Evolutionary conservation across 148 eudicot genomes (phyloP).

Genomic region (Polygonum maritimum): DNA sequence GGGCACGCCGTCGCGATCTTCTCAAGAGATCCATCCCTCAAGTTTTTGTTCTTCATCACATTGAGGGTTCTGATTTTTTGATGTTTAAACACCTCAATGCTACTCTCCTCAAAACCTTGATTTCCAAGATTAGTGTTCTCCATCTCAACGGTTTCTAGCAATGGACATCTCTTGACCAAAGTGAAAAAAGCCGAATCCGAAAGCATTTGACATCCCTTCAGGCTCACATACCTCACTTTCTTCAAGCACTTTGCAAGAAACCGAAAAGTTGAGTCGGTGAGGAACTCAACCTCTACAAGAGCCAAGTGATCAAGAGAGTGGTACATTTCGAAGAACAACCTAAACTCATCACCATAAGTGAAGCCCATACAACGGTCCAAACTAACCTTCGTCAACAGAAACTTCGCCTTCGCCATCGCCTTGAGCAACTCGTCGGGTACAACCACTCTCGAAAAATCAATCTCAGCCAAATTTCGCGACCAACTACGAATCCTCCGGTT

Average conservation of each 20-base stretch:
- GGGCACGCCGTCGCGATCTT: slow-evolving; percentile 42
- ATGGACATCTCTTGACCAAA: slow-evolving; percentile 35
- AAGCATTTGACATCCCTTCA: slow-evolving; percentile 25
- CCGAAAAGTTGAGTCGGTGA: slow-evolving; percentile 25
- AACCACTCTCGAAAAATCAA: slow-evolving; percentile 26
- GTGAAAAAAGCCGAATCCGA: slow-evolving; percentile 30
- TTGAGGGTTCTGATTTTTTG: slow-evolving; percentile 22
- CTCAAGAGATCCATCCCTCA: slow-evolving; percentile 41
- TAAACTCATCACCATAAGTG: slow-evolving; percentile 23
- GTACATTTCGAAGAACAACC: slow-evolving; percentile 21
- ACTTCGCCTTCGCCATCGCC: slow-evolving; percentile 29
- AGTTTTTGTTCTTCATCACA: slow-evolving; percentile 21
- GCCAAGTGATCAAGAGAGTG: slow-evolving; percentile 27
- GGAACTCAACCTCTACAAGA: slow-evolving; percentile 23
- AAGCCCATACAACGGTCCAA: slow-evolving; percentile 27
- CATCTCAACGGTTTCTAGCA: slow-evolving; percentile 36
- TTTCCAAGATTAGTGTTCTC: slow-evolving; percentile 26
- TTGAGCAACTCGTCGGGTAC: slow-evolving; percentile 36
- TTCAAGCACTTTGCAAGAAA: slow-evolving; percentile 29
- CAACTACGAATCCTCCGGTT: too few species aligned
- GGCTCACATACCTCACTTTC: slow-evolving; percentile 24
- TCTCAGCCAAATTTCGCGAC: slow-evolving; percentile 25
- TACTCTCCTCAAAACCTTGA: slow-evolving; percentile 14
- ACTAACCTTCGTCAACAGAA: slow-evolving; percentile 38
- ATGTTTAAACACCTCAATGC: slow-evolving; percentile 14